Evolutionary conservation across 1,139 yeast genomes (phyloP).

Genomic region (Hyphopichia khmerensis): DNA sequence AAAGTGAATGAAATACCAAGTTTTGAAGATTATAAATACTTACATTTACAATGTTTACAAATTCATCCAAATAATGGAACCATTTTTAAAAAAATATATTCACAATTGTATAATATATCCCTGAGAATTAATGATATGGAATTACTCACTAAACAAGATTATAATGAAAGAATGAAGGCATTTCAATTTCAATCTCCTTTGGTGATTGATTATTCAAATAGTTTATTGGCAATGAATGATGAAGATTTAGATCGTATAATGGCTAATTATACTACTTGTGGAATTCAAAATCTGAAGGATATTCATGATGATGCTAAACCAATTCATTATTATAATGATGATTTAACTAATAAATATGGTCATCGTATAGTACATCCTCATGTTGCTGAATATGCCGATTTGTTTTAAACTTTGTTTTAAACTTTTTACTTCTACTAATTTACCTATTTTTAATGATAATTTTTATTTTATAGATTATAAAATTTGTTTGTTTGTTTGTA

Average conservation of each 20-base stretch:
- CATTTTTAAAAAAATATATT: constrained; percentile 25
- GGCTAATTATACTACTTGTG: constrained; percentile 41
- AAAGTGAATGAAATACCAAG: constrained; percentile 24
- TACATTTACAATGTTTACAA: constrained; percentile 35
- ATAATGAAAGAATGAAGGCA: constrained; percentile 11
- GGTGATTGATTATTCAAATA: constrained; percentile 57
- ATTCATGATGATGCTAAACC: constrained; percentile 7
- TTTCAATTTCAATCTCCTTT: constrained; percentile 30
- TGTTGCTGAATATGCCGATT: constrained; percentile 49
- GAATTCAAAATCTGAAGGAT: constrained; percentile 28
- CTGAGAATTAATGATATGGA: too few relatives aligned
- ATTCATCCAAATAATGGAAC: constrained; percentile 46
- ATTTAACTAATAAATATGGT: constrained; percentile 6
- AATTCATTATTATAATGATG: neutral
- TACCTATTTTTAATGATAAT: too few relatives aligned
- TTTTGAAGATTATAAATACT: constrained; percentile 32
- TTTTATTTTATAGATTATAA: too few relatives aligned
- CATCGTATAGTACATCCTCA: constrained; percentile 41
- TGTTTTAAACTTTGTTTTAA: too few relatives aligned
- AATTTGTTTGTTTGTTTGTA: too few relatives aligned
- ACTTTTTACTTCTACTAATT: too few relatives aligned
- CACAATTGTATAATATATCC: too few relatives aligned
- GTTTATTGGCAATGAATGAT: constrained; percentile 51
- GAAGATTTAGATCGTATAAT: constrained; percentile 41
- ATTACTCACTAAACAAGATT: constrained; percentile 18